A percentile compares a stretch with the other conserved stretches of the same genome.
Evolutionary conservation across 164 flowering plant species (phyloP).

Genomic region (Aristolochia contorta): DNA sequence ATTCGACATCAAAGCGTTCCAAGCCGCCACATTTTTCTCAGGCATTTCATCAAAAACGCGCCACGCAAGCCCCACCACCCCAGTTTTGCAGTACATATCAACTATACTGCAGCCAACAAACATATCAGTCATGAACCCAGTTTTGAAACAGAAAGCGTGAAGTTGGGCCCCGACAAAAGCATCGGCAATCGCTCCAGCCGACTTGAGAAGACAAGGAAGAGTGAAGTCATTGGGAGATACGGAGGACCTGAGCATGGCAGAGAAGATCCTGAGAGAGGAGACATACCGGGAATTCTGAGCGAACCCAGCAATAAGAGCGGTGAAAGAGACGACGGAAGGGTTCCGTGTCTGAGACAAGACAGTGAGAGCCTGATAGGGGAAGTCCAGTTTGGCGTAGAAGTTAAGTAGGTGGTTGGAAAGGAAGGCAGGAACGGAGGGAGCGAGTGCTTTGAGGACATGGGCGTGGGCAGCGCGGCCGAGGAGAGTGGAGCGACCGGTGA

Average conservation of each 20-base stretch:
- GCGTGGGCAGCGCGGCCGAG: constrained; percentile 73
- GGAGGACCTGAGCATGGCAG: constrained; percentile 42
- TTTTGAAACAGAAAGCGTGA: constrained; percentile 52
- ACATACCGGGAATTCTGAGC: constrained; percentile 53
- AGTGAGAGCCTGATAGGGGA: constrained; percentile 39
- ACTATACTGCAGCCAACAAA: constrained; percentile 72
- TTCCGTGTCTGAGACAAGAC: constrained; percentile 39
- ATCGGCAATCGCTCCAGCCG: constrained; percentile 31
- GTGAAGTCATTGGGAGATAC: constrained; percentile 80
- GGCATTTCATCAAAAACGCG: constrained; percentile 85
- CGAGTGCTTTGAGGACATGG: constrained; percentile 37
- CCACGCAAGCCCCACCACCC: constrained; percentile 32
- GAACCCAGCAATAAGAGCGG: constrained; percentile 68
- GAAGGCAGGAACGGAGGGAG: constrained; percentile 31
- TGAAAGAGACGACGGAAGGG: constrained; percentile 85
- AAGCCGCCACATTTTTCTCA: constrained; percentile 38
- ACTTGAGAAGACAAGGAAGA: constrained; percentile 69
- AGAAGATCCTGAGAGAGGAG: constrained; percentile 43
- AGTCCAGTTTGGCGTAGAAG: constrained; percentile 89
- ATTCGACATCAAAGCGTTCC: constrained; percentile 77
- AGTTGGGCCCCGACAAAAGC: constrained; percentile 39
- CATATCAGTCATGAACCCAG: constrained; percentile 32
- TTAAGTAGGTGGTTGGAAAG: constrained; percentile 69
- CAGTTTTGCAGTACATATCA: constrained; percentile 65
- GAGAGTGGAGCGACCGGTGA: constrained; percentile 32